Conservation (phyloP, 2,329 filamentous ascomycete species). For the Verticillium isaacii region DNA sequence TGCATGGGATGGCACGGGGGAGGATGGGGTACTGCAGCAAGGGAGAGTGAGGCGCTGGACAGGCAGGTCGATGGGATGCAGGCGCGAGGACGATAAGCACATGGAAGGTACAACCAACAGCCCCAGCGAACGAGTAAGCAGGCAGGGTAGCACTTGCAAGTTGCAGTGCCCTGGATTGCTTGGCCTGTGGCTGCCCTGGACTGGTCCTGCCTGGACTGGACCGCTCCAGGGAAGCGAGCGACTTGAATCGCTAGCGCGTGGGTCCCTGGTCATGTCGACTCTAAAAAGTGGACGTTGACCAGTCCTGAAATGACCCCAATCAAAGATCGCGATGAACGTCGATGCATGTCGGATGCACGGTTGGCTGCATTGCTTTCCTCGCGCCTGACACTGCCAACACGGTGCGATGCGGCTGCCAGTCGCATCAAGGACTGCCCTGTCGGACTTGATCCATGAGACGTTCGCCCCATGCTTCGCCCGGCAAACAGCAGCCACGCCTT, state of each 20-base stretch:
- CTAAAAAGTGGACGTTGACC: conserved; percentile 1
- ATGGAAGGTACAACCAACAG: not conserved
- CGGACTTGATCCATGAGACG: not conserved
- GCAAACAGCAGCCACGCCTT: too few relatives aligned
- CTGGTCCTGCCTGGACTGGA: too few relatives aligned
- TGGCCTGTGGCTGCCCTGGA: not conserved
- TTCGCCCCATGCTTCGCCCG: not conserved
- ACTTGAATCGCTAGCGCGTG: conserved; percentile 2
- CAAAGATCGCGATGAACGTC: not conserved
- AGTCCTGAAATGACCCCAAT: conserved; percentile 2
- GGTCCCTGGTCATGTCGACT: not conserved
- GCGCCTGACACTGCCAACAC: not conserved
- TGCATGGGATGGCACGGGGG: too few relatives aligned
- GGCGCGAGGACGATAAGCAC: not conserved
- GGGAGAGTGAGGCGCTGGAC: not conserved
- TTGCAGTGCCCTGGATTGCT: not conserved
- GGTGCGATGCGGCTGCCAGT: not conserved
- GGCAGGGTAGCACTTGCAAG: not conserved
- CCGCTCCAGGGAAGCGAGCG: not conserved
- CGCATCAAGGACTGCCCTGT: not conserved
- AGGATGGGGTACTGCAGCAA: not conserved
- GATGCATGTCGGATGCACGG: not conserved
- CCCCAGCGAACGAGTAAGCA: too few relatives aligned
- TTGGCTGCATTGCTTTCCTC: not conserved
- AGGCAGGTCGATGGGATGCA: not conserved